These are phyloP conservation scores for Epichloe scottii DNA, from an alignment of 2,329 filamentous ascomycete species.

Conservation along the genomic window DNA sequence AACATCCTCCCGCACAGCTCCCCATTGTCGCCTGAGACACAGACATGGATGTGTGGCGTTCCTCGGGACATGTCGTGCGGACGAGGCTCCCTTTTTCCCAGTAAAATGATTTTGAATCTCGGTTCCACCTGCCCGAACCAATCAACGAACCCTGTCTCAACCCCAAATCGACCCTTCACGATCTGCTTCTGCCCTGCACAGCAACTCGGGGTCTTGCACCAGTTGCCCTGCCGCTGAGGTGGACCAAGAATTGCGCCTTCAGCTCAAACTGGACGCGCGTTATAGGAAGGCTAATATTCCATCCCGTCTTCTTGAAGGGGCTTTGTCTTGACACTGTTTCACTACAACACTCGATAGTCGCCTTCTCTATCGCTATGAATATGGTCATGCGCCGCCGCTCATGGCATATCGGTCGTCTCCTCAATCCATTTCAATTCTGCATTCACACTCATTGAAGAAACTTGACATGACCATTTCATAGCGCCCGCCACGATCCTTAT, in stretches of 20 bases:
- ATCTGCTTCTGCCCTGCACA: background rate
- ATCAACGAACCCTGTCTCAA: background rate
- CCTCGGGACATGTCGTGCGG: too few relatives aligned
- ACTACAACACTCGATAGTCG: background rate
- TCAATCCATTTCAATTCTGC: too few relatives aligned
- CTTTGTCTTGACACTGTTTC: background rate
- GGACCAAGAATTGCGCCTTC: background rate
- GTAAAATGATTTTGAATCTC: background rate
- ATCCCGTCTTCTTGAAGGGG: background rate
- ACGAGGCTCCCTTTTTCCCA: background rate
- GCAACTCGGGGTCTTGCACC: background rate
- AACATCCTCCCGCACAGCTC: background rate
- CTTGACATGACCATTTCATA: too few relatives aligned
- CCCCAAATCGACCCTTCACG: background rate
- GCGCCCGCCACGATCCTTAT: too few relatives aligned
- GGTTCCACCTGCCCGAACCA: background rate
- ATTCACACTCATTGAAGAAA: too few relatives aligned
- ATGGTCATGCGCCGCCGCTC: background rate
- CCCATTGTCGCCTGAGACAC: background rate
- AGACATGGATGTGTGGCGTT: too few relatives aligned
- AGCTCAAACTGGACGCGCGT: background rate
- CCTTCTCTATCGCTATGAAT: background rate
- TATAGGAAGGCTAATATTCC: background rate
- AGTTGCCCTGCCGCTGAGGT: background rate
- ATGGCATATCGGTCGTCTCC: too few relatives aligned